Conservation (phyloP, 2,329 filamentous ascomycete species). For the Escovopsis sp. region DNA sequence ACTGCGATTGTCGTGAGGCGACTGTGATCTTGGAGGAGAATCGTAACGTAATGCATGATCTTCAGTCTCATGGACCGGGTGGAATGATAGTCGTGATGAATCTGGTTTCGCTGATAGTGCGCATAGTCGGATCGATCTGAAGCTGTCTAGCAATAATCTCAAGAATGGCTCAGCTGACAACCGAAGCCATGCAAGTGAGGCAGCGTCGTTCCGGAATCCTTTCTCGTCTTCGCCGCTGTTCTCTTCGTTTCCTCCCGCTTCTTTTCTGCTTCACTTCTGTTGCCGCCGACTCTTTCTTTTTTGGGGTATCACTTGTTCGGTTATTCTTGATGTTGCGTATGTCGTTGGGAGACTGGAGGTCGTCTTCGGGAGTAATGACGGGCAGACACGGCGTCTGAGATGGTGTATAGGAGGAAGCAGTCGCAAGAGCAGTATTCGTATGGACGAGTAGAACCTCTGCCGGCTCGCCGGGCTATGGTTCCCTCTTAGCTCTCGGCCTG, state of each 20-base stretch:
- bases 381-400: not conserved
- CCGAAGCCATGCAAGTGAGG: conserved; percentile 3
- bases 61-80: conserved; percentile 7
- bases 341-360: no score
- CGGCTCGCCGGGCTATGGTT: no score
- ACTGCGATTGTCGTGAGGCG: conserved; percentile 14
- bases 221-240: not conserved
- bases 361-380: not conserved
- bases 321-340: no score
- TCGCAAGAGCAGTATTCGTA: not conserved
- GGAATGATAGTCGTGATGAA: conserved; percentile 6
- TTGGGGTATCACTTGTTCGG: no score
- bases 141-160: not conserved
- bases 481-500: no score
- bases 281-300: not conserved
- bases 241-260: not conserved
- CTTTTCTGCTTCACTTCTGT: not conserved
- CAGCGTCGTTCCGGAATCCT: not conserved
- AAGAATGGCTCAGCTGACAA: not conserved
- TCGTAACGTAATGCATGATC: conserved; percentile 5
- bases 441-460: not conserved
- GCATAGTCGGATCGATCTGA: conserved; percentile 10
- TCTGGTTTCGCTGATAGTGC: conserved; percentile 10
- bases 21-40: not conserved
- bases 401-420: not conserved